Conservation (phyloP, 805 yeast species). For the Kluyveromyces siamensis region DNA sequence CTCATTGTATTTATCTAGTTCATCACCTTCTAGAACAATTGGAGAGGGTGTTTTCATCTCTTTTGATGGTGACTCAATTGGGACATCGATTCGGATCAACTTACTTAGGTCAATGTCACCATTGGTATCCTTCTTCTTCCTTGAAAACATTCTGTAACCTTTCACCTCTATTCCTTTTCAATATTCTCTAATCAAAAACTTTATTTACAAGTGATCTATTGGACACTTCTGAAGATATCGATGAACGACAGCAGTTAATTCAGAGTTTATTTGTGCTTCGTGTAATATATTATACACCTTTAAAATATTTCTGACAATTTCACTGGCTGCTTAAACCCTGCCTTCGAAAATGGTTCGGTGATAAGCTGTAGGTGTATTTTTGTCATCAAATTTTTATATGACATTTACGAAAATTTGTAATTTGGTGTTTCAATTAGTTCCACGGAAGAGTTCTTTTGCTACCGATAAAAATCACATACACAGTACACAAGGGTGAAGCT, state of each 20-base stretch:
- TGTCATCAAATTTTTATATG: background rate
- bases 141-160: slow-evolving; percentile 16
- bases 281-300: no score
- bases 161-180: background rate
- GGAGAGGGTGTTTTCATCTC: slow-evolving; percentile 43
- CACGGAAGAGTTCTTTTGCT: background rate
- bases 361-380: background rate
- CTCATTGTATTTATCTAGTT: slow-evolving; percentile 49
- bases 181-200: background rate
- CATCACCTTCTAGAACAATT: slow-evolving; percentile 39
- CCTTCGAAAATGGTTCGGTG: background rate
- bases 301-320: no score
- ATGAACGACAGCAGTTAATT: no score
- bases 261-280: no score
- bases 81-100: slow-evolving; percentile 31
- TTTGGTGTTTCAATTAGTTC: background rate
- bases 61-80: slow-evolving; percentile 49
- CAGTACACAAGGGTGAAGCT: background rate
- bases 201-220: background rate
- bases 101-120: slow-evolving; percentile 18
- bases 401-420: background rate
- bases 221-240: no score
- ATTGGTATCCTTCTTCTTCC: slow-evolving; percentile 18
- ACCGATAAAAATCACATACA: background rate
- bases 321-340: no score